Evolutionary conservation across 192 early-diverging fungal species (phyloP).

Genomic region (Backusella parvicylindrica): DNA sequence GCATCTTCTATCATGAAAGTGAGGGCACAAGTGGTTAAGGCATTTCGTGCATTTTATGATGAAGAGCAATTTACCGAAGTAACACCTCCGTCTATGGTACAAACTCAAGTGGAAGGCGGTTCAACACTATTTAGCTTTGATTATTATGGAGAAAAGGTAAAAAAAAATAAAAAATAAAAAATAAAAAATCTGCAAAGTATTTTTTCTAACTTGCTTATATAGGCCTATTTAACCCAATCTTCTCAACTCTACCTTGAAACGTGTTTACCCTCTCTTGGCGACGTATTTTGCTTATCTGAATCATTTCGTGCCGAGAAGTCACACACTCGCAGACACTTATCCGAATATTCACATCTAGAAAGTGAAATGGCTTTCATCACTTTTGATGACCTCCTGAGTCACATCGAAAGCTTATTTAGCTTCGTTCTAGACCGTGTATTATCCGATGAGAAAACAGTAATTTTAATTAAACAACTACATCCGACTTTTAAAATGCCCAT

Average conservation of each 20-base stretch:
- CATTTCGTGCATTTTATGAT: conserved; percentile 97
- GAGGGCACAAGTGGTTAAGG: conserved; percentile 79
- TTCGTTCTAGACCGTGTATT: conserved; percentile 77
- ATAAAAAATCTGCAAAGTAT: background rate
- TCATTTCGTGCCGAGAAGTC: conserved; percentile 98
- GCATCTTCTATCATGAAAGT: conserved; percentile 85
- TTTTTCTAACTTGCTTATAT: background rate
- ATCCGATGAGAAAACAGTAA: conserved; percentile 64
- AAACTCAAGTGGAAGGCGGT: conserved; percentile 99
- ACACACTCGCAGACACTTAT: conserved; percentile 93
- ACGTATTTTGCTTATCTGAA: conserved; percentile 94
- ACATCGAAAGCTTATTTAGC: conserved; percentile 82
- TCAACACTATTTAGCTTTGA: conserved; percentile 91
- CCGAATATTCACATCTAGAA: conserved; percentile 96
- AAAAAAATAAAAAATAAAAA: background rate
- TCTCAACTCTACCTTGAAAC: conserved; percentile 99
- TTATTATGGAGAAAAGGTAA: conserved; percentile 91
- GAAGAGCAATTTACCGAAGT: conserved; percentile 79
- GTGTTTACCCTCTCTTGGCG: conserved; percentile 89
- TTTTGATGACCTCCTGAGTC: conserved; percentile 85
- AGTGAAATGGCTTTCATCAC: conserved; percentile 92
- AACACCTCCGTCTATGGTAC: conserved; percentile 98
- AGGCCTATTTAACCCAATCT: conserved; percentile 96
- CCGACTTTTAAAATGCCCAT: conserved; percentile 78
- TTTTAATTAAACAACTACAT: conserved; percentile 86